A percentile compares a stretch with the other conserved stretches of the same genome.
These are phyloP conservation scores for Hyaloscypha finlandica DNA, from an alignment of 495 filamentous ascomycete species.

Conservation along the genomic window DNA sequence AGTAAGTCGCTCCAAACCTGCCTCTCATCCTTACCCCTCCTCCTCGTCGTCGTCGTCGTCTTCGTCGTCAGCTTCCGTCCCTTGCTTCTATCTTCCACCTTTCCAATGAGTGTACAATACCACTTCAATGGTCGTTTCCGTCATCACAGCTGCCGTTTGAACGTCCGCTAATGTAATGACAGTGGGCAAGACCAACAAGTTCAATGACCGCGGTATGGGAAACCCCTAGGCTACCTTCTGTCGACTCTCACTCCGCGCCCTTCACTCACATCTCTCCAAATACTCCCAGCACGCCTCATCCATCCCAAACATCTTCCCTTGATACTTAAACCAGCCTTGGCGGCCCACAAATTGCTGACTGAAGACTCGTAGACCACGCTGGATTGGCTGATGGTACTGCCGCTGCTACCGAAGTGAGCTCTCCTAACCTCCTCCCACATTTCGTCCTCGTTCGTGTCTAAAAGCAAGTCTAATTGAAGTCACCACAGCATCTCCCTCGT, in stretches of 20 bases:
- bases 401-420: constrained; percentile 36
- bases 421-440: constrained; percentile 23
- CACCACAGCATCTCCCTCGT: constrained; percentile 73
- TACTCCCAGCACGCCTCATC: background rate
- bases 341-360: background rate
- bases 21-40: background rate
- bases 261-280: background rate
- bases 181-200: constrained; percentile 67
- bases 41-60: background rate
- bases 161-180: constrained; percentile 60
- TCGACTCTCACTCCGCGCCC: background rate
- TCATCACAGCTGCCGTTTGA: constrained; percentile 3
- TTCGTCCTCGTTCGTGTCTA: background rate
- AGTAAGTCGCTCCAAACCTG: constrained; percentile 18
- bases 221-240: background rate
- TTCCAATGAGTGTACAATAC: constrained; percentile 14
- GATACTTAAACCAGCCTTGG: background rate
- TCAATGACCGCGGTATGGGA: constrained; percentile 69
- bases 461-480: constrained; percentile 8
- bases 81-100: constrained; percentile 7
- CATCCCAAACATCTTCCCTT: background rate
- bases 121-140: constrained; percentile 8
- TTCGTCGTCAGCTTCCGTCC: background rate
- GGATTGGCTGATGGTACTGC: constrained; percentile 65
- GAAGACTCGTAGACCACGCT: constrained; percentile 54